phyloP scores from a whole-genome alignment of 225 moss, liverwort and hornwort genomes.

The Pleurozium schreberi region DNA sequence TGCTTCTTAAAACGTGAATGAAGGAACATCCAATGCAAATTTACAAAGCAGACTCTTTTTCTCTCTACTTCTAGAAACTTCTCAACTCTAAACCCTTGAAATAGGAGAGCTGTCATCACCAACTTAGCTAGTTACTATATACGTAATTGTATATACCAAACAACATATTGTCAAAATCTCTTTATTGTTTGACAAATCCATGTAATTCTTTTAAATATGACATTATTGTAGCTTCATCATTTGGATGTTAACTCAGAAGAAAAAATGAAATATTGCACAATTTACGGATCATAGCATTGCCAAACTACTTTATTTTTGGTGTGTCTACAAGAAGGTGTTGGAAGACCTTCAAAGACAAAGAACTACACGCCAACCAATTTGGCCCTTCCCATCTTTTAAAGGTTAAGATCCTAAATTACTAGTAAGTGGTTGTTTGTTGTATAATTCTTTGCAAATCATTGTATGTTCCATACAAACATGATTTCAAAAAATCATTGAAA shows the following conservation, averaged over 20 bases:
- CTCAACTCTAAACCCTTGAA: accelerated
- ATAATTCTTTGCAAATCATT: not conserved
- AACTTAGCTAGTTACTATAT: not conserved
- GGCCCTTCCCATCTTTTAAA: not conserved
- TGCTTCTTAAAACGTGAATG: accelerated
- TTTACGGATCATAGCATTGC: not conserved
- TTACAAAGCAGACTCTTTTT: accelerated
- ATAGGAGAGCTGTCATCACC: not conserved
- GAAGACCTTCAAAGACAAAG: not conserved
- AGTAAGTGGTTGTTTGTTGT: not conserved
- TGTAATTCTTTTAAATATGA: not conserved
- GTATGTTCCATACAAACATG: accelerated
- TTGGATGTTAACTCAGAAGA: not conserved
- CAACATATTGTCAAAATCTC: accelerated
- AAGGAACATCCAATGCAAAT: not conserved
- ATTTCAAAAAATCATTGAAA: not conserved
- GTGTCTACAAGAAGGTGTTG: not conserved
- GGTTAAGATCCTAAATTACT: no score
- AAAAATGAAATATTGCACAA: not conserved
- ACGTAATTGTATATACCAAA: accelerated
- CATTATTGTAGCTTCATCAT: not conserved
- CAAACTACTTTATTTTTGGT: not conserved
- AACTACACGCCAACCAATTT: not conserved
- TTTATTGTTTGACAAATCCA: accelerated
- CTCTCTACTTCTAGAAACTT: accelerated